Conservation (phyloP, 495 filamentous ascomycete species). For the Daldinia loculata region DNA sequence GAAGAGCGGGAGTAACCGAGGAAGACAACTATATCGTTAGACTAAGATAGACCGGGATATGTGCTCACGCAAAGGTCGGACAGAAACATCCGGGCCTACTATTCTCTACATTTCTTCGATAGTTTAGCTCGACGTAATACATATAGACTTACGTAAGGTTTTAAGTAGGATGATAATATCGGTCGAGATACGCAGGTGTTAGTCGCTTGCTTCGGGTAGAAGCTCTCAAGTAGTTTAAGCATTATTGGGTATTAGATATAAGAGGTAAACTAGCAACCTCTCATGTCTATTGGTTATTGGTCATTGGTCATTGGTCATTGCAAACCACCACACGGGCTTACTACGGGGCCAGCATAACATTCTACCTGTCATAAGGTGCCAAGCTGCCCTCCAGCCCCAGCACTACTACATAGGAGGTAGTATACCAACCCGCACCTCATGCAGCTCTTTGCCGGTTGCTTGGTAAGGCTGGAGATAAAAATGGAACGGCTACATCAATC, state of each 20-base stretch:
- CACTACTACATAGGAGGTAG: background rate
- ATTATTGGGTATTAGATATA: background rate
- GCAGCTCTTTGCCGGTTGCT: constrained; percentile 31
- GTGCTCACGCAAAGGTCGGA: background rate
- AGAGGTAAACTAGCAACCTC: background rate
- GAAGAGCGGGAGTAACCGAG: background rate
- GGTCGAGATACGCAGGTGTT: background rate
- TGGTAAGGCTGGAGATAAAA: constrained; percentile 42
- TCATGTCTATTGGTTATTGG: background rate
- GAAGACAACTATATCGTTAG: background rate
- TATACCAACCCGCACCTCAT: constrained; percentile 17
- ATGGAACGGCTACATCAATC: constrained; percentile 31
- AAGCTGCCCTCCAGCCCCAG: constrained; percentile 2
- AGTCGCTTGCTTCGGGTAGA: background rate
- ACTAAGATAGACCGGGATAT: background rate
- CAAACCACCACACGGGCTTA: constrained; percentile 14
- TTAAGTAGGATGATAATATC: background rate
- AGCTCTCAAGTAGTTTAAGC: background rate
- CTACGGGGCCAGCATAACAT: background rate
- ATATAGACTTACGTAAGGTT: background rate
- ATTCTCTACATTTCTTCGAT: background rate
- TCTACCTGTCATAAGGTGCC: background rate
- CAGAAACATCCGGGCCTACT: background rate
- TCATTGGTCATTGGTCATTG: too few species aligned
- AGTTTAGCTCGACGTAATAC: background rate